Base-by-base conservation (phyloP, 2,329 filamentous ascomycete species). In the Paracoccidioides lutzii region DNA sequence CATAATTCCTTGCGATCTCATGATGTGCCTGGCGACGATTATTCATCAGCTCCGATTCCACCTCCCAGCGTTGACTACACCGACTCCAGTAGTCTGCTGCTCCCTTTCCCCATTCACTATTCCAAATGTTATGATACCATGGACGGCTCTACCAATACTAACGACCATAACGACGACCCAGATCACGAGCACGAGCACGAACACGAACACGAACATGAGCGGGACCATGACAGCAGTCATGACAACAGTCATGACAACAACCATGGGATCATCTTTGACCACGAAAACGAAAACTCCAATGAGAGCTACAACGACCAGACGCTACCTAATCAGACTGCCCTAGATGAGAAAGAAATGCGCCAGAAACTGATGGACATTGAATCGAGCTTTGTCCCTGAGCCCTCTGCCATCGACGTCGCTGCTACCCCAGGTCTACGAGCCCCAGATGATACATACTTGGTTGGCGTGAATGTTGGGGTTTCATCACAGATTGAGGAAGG, bases 301-400 rank as follows among this genome's bases (percentile, higher is more conserved):
- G 28, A 32, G 30, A 55, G 55, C 45, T 52, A 53, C 33, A 46
- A 37, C 35, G 54, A 58, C 22, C 33, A 52, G 22, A 53, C 49
- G 15, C 42, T 58, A 41, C 68, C 68, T 41, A 72, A 73, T 52
- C 69, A 72, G 55, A 75, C 71, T 0, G 63, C 72, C 33, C 63
- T 82, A 40, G 75, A 81, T 61, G 80, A 83, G 65, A 71, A 71
- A 53, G 80, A 81, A 62, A 82, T 83, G 78, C 76, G 76, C 60
- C 73, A 76, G 56, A 78, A 78, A 59, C 66, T 84, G 59, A 76
- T 80, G 73, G 81, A 84, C 60, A 75, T 83, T 55, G 81, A 83
- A 64, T 83, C 81, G 3, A 83, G 80, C 63, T 83, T 84, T 61
- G 59, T 83, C 46, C 81, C 80, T 0, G 80, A 82, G 48, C 71